These are phyloP conservation scores for Blastocystis sp. DNA, from an alignment of 352 stramenopile genomes.

Conservation along the genomic window DNA sequence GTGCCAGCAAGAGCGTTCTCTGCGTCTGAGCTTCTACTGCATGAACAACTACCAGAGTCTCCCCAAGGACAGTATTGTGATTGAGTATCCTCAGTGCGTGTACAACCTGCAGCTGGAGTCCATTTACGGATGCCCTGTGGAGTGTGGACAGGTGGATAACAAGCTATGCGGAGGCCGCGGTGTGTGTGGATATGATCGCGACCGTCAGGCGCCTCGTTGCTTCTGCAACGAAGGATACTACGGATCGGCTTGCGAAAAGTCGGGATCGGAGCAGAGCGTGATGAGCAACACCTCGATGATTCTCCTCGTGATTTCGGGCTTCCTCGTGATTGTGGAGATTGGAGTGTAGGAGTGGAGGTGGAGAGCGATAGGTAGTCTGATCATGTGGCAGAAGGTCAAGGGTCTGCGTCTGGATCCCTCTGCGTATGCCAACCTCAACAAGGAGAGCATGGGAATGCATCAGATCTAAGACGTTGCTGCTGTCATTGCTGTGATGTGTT, in stretches of 20 bases:
- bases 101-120: slow-evolving; percentile 50
- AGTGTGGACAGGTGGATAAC: slow-evolving; percentile 27
- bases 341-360: slow-evolving; percentile 36
- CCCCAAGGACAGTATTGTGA: slow-evolving; percentile 4
- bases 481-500: slow-evolving; percentile 11
- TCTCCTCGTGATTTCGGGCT: slow-evolving; percentile 6
- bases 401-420: slow-evolving; percentile 52
- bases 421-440: slow-evolving; percentile 54
- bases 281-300: slow-evolving; percentile 19
- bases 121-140: slow-evolving; percentile 45
- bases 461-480: neutral
- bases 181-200: slow-evolving; percentile 52
- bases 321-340: slow-evolving; percentile 56
- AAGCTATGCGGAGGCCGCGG: slow-evolving; percentile 53
- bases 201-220: slow-evolving; percentile 8
- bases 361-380: neutral
- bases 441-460: slow-evolving; percentile 50
- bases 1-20: neutral
- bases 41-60: slow-evolving; percentile 35
- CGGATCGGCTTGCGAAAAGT: slow-evolving; percentile 30
- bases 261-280: neutral
- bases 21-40: slow-evolving; percentile 42
- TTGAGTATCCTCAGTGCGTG: slow-evolving; percentile 31
- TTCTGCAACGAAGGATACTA: slow-evolving; percentile 58
- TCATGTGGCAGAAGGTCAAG: slow-evolving; percentile 57